Evolutionary conservation across 2,329 filamentous ascomycete species (phyloP).

Genomic region (Talaromyces rugulosus): DNA sequence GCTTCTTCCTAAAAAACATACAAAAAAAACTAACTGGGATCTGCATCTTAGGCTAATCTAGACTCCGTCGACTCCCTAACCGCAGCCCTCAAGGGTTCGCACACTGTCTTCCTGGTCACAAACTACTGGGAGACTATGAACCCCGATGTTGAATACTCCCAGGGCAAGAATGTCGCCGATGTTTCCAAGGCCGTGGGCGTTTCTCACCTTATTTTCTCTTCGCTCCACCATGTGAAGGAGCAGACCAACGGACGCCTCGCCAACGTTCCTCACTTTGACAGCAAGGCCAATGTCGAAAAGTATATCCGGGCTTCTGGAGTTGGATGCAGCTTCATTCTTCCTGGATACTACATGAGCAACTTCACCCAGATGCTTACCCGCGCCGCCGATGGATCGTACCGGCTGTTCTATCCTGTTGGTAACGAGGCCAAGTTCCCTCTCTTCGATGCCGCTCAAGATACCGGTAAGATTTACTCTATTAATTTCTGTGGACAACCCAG

Average conservation of each 20-base stretch:
- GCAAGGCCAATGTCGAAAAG: constrained; percentile 1
- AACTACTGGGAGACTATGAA: constrained; percentile 25
- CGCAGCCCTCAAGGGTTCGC: constrained; percentile 42
- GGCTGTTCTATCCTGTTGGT: background rate
- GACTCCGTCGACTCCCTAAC: constrained; percentile 43
- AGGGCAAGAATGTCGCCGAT: constrained; percentile 31
- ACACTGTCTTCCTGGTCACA: constrained; percentile 51
- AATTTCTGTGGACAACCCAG: background rate
- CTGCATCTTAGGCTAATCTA: constrained; percentile 45
- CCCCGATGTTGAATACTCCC: constrained; percentile 27
- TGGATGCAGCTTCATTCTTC: background rate
- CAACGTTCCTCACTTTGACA: constrained; percentile 2
- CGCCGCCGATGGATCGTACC: background rate
- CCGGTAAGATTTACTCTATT: background rate
- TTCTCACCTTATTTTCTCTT: constrained; percentile 32
- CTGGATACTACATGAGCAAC: constrained; percentile 25
- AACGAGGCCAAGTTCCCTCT: background rate
- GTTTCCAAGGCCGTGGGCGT: constrained; percentile 27
- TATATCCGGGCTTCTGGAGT: background rate
- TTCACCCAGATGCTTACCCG: constrained; percentile 15
- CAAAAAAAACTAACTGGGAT: too few relatives aligned
- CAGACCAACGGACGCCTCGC: constrained; percentile 1
- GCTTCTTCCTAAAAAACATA: too few relatives aligned
- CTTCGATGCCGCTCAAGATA: background rate
- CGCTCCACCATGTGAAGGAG: constrained; percentile 16